These are phyloP conservation scores for Orbilia javanica DNA, from an alignment of 2,329 filamentous ascomycete species.

Conservation along the genomic window DNA sequence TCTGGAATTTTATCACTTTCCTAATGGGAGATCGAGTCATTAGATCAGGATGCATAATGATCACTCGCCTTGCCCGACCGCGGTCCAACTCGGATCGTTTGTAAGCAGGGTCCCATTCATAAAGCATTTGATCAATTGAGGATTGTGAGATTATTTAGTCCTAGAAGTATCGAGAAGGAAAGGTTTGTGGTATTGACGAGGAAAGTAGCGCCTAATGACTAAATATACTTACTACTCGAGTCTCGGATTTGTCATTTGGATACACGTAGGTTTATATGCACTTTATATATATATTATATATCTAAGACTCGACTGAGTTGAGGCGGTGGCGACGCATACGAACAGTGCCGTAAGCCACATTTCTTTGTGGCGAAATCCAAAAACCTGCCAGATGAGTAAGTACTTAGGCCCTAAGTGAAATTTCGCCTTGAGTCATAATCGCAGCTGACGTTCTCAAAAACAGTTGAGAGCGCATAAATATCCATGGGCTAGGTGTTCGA, in stretches of 20 bases:
- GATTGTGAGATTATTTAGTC: background rate
- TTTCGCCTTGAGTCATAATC: background rate
- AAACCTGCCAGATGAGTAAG: background rate
- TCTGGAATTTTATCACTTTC: background rate
- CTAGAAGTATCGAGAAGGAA: background rate
- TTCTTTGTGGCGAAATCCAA: background rate
- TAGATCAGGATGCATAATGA: background rate
- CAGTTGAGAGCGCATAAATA: background rate
- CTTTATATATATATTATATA: background rate
- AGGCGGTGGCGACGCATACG: background rate
- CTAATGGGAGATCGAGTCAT: background rate
- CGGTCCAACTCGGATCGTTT: background rate
- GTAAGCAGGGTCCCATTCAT: background rate
- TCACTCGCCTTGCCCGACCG: background rate
- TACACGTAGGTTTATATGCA: too few species aligned
- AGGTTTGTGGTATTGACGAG: background rate
- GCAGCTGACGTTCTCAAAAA: background rate
- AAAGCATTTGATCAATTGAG: background rate
- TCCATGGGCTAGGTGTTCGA: background rate
- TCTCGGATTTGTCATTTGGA: background rate
- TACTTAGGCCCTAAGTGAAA: background rate
- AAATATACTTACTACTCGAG: background rate
- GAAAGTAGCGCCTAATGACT: background rate
- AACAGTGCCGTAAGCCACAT: background rate
- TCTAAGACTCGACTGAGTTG: too few species aligned